Evolutionary conservation across 2,329 filamentous ascomycete species (phyloP).

Genomic region (Ophiosphaerella herpotricha): DNA sequence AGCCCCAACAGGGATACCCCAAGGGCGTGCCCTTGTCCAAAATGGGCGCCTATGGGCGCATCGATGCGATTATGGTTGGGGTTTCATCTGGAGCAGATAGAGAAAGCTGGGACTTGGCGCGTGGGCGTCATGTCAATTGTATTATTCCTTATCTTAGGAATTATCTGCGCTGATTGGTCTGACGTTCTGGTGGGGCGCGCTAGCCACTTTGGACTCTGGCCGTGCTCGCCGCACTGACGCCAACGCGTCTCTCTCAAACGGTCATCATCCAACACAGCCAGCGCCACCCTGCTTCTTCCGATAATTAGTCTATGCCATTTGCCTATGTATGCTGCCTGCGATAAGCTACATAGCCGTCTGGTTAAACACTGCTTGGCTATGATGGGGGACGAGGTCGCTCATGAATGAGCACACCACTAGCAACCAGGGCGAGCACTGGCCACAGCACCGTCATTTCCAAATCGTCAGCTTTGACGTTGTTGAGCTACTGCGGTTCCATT

Average conservation of each 20-base stretch:
- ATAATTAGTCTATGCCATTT: conserved; percentile 2
- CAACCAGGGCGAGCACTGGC: conserved; percentile 1
- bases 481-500: background rate
- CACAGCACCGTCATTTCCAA: too few species aligned
- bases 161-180: conserved; percentile 13
- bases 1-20: conserved; percentile 10
- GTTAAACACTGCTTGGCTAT: background rate
- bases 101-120: conserved; percentile 28
- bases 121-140: conserved; percentile 26
- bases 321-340: conserved; percentile 1
- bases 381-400: background rate
- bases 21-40: conserved; percentile 6
- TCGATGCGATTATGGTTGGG: conserved; percentile 1
- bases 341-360: conserved; percentile 1
- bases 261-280: background rate
- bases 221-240: conserved; percentile 2
- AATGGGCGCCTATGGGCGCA: conserved; percentile 8
- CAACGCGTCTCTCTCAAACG: background rate
- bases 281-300: conserved; percentile 1
- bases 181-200: background rate
- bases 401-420: too few species aligned
- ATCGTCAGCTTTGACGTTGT: background rate
- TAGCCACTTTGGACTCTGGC: background rate
- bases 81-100: conserved; percentile 29
- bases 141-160: conserved; percentile 9